A percentile compares a stretch with the other conserved stretches of the same genome.
Evolutionary conservation across 345 rosid genomes (phyloP).

Genomic region (Populus pruinosa): DNA sequence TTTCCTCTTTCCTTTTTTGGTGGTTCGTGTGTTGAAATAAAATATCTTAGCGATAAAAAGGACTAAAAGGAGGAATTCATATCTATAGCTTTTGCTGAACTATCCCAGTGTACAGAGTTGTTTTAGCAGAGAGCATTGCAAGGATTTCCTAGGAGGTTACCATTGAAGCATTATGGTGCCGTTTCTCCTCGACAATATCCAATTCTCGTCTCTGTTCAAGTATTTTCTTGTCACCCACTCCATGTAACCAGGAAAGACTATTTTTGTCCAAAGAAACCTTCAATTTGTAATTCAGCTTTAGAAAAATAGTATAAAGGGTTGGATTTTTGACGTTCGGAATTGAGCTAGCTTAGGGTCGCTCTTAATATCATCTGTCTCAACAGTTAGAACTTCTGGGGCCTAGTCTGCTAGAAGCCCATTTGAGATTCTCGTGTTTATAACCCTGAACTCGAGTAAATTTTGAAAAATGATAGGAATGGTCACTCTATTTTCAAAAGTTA

Average conservation of each 20-base stretch:
- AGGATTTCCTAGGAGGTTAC: too few relatives aligned
- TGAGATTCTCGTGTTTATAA: neutral
- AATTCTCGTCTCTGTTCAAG: neutral
- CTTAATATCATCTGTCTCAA: neutral
- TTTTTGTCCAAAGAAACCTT: neutral
- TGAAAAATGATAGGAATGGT: too few relatives aligned
- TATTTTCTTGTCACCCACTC: neutral
- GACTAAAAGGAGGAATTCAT: too few relatives aligned
- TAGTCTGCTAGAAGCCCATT: neutral
- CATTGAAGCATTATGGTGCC: neutral
- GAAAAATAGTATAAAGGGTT: neutral
- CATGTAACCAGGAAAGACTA: neutral
- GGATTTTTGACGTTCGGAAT: neutral
- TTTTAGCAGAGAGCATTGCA: too few relatives aligned
- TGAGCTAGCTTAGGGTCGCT: too few relatives aligned
- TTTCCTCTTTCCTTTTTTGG: too few relatives aligned
- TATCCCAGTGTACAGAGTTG: too few relatives aligned
- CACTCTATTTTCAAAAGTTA: too few relatives aligned
- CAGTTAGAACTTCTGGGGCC: neutral
- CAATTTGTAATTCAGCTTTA: neutral
- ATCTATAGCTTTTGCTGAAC: too few relatives aligned
- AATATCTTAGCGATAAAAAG: too few relatives aligned
- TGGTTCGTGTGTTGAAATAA: too few relatives aligned
- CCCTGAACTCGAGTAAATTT: too few relatives aligned
- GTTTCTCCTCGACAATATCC: neutral